These are phyloP conservation scores for Cylindrodendrum hubeiense DNA, from an alignment of 2,329 filamentous ascomycete species.

Conservation along the genomic window DNA sequence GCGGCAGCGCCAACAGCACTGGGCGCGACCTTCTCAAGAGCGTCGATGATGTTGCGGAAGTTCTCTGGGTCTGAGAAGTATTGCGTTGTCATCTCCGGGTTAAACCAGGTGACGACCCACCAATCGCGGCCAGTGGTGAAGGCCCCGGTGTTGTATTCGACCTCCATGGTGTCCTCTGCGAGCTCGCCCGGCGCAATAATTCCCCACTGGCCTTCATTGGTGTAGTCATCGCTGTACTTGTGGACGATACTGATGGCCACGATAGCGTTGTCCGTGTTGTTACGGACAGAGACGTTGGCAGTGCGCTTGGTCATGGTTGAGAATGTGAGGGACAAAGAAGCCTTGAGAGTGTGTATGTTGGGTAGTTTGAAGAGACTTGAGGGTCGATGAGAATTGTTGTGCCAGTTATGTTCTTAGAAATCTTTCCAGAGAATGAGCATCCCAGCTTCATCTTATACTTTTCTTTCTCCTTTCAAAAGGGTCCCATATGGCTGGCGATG, in stretches of 20 bases:
- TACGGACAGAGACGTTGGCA: constrained; percentile 24
- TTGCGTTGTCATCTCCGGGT: constrained; percentile 20
- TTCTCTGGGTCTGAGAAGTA: constrained; percentile 31
- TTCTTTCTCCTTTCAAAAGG: too few species aligned
- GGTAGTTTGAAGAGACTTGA: too few species aligned
- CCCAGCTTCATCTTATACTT: too few species aligned
- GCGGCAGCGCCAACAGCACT: neutral
- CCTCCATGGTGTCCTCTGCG: constrained; percentile 6
- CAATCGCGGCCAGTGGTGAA: constrained; percentile 33
- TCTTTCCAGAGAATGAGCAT: too few species aligned
- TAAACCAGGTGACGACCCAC: constrained; percentile 32
- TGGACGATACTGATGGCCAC: constrained; percentile 23
- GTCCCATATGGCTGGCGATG: too few species aligned
- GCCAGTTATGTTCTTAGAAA: too few species aligned
- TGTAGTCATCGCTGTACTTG: constrained; percentile 36
- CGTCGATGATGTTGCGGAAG: constrained; percentile 13
- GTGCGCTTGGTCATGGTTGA: constrained; percentile 21
- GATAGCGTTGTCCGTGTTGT: constrained; percentile 27
- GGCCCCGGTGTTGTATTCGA: constrained; percentile 31
- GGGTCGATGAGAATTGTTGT: too few species aligned
- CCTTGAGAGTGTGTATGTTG: too few species aligned
- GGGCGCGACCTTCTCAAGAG: constrained; percentile 8
- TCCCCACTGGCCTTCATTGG: constrained; percentile 19
- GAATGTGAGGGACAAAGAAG: neutral
- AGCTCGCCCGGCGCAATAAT: constrained; percentile 13